A percentile compares a stretch with the other conserved stretches of the same genome.
These are phyloP conservation scores for Hemileccinum rubropunctum DNA, from an alignment of 768 basidiomycete species.

Conservation along the genomic window DNA sequence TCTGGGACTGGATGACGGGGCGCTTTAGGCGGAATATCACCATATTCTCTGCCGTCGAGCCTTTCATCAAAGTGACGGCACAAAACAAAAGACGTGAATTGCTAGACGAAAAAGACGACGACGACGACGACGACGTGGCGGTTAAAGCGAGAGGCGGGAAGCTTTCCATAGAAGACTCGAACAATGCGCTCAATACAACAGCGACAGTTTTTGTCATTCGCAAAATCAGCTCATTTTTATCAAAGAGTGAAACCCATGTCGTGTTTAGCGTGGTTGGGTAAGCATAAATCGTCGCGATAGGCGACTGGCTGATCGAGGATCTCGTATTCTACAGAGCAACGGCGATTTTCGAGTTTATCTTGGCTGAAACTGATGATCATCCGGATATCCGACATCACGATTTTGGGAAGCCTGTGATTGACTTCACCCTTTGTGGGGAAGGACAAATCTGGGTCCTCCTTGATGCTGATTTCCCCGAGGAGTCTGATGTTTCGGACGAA, in stretches of 20 bases:
- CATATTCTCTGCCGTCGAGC: conserved; percentile 47
- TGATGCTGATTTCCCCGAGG: conserved; percentile 42
- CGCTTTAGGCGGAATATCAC: conserved; percentile 47
- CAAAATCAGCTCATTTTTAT: conserved; percentile 48
- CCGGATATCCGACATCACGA: conserved; percentile 40
- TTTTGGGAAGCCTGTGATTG: conserved; percentile 57
- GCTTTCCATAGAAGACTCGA: conserved; percentile 6
- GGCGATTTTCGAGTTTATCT: conserved; percentile 56
- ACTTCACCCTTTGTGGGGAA: conserved; percentile 45
- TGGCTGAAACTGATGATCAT: conserved; percentile 24
- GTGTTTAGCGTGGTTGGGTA: conserved; percentile 77
- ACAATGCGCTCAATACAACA: conserved; percentile 23
- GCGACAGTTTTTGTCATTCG: conserved; percentile 52
- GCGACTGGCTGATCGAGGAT: background rate
- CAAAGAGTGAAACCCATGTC: conserved; percentile 38
- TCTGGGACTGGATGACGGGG: conserved; percentile 82
- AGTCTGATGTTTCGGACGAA: conserved; percentile 10
- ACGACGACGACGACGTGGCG: too few relatives aligned
- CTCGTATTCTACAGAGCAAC: conserved; percentile 47
- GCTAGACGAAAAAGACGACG: conserved; percentile 30
- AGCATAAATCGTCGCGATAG: conserved; percentile 18
- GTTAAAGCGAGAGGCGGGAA: background rate
- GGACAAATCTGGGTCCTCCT: conserved; percentile 45
- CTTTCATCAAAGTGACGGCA: conserved; percentile 41
- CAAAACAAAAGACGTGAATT: conserved; percentile 27